These are phyloP conservation scores for Capsella rubella DNA, from an alignment of 441 rosid species.

Conservation along the genomic window DNA sequence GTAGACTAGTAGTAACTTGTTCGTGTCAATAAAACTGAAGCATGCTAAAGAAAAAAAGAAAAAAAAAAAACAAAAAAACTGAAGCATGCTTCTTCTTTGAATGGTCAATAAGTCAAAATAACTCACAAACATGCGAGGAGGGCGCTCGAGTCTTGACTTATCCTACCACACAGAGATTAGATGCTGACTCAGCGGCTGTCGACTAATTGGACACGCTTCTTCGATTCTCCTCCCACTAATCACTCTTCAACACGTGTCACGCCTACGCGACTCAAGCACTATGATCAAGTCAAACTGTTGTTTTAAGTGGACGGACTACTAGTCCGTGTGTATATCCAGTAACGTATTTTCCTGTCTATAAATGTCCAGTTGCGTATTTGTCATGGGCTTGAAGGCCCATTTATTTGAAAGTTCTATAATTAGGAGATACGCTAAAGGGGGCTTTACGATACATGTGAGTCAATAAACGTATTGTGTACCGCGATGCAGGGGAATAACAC, in stretches of 20 bases:
- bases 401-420: not conserved
- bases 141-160: conserved; percentile 42
- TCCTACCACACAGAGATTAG: not conserved
- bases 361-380: not conserved
- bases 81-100: conserved; percentile 11
- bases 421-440: not conserved
- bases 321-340: too few relatives aligned
- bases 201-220: conserved; percentile 44
- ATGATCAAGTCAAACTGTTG: not conserved
- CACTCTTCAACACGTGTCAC: conserved; percentile 3
- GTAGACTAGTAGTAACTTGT: not conserved
- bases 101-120: conserved; percentile 36
- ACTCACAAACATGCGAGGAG: conserved; percentile 28
- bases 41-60: not conserved
- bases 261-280: not conserved
- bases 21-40: not conserved
- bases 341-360: too few relatives aligned
- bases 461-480: not conserved
- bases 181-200: conserved; percentile 40
- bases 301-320: not conserved
- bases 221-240: conserved; percentile 5
- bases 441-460: not conserved
- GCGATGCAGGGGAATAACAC: conserved; percentile 29
- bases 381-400: conserved; percentile 1
- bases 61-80: not conserved